phyloP scores from a whole-genome alignment of 2,329 filamentous ascomycete species.

The Amylocarpus encephaloides region DNA sequence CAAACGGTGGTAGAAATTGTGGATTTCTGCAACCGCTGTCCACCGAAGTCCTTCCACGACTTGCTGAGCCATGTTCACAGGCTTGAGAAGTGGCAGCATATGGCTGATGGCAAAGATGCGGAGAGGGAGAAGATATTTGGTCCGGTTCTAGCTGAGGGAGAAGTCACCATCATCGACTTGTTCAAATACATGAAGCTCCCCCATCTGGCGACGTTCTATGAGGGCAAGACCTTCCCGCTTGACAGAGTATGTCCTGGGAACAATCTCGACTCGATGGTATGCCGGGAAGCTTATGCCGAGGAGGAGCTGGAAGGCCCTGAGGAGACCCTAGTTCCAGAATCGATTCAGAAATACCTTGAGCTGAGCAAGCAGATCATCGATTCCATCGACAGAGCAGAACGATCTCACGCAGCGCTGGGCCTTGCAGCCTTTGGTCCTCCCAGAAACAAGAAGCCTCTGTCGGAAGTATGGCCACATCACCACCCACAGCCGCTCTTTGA shows the following conservation, averaged over 20 bases:
- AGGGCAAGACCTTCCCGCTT: not conserved
- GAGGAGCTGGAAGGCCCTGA: not conserved
- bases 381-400: too few species aligned
- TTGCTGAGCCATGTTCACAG: not conserved
- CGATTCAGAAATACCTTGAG: not conserved
- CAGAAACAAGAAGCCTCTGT: too few species aligned
- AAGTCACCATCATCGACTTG: conserved; percentile 13
- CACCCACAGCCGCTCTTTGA: too few species aligned
- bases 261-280: not conserved
- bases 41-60: not conserved
- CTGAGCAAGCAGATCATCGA: too few species aligned
- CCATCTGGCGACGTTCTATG: conserved; percentile 4
- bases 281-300: not conserved
- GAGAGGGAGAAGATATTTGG: conserved; percentile 7
- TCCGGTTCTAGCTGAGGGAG: conserved; percentile 12
- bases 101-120: conserved; percentile 6
- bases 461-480: too few species aligned
- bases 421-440: too few species aligned
- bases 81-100: conserved; percentile 6
- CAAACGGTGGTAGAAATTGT: conserved; percentile 15
- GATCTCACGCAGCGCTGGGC: too few species aligned
- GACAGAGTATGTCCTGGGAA: not conserved
- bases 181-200: conserved; percentile 7
- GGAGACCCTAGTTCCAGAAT: not conserved
- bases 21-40: conserved; percentile 7